Percentiles rank a stretch among this genome's conserved stretches.
These are phyloP conservation scores for Gastrolobium bilobum DNA, from an alignment of 306 rosid genomes.

Conservation along the genomic window DNA sequence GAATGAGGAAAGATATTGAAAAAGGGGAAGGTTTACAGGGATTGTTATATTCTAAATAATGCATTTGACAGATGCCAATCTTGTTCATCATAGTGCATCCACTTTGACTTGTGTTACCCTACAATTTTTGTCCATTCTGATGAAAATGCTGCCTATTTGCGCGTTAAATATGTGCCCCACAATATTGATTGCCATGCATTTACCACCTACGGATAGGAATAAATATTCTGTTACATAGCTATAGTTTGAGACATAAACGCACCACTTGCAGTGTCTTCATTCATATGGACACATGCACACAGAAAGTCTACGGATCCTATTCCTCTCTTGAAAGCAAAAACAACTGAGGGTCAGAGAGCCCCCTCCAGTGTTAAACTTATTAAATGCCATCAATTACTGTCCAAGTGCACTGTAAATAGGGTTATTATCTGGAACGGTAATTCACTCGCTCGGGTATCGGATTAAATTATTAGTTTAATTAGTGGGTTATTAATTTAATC, in stretches of 20 bases:
- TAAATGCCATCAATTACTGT: not conserved
- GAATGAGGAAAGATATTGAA: conserved; percentile 16
- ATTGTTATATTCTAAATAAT: conserved; percentile 9
- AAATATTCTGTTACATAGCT: conserved; percentile 50
- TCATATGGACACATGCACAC: not conserved
- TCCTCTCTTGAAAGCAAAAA: conserved; percentile 5
- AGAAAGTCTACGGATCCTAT: not conserved
- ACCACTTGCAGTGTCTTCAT: not conserved
- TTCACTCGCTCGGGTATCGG: too few species aligned
- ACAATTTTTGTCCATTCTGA: conserved; percentile 51
- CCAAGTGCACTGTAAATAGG: not conserved
- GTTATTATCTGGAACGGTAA: too few species aligned
- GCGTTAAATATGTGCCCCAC: conserved; percentile 45
- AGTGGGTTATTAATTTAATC: too few species aligned
- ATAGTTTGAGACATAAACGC: conserved; percentile 44
- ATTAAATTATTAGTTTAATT: too few species aligned
- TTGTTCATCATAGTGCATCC: conserved; percentile 34
- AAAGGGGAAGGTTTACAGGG: conserved; percentile 13
- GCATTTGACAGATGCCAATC: conserved; percentile 32
- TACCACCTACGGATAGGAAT: conserved; percentile 49
- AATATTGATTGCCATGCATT: conserved; percentile 54
- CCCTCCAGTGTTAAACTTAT: not conserved
- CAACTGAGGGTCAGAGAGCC: not conserved
- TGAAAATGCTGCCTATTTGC: conserved; percentile 44
- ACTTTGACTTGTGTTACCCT: conserved; percentile 53